Conservation (phyloP, 148 eudicot species). For the Talinum fruticosum region DNA sequence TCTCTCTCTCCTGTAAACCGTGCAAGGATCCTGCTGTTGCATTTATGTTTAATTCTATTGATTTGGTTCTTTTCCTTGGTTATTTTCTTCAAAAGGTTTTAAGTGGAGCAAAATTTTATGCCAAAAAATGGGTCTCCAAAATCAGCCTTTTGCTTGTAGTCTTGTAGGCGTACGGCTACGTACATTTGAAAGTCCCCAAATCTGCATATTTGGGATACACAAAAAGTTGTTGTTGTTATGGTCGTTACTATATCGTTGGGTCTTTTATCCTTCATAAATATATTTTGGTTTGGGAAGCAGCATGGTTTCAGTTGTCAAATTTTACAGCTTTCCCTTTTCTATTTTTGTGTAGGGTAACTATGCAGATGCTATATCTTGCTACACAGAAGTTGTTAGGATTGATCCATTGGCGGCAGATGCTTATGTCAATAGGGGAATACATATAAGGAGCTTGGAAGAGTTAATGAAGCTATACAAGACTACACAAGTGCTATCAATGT, state of each 20-base stretch:
- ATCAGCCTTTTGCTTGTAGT: no score
- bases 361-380: conserved; percentile 87
- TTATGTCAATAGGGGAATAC: conserved; percentile 84
- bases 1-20: neutral
- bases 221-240: no score
- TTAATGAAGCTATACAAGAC: conserved; percentile 93
- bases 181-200: no score
- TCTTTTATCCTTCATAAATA: neutral
- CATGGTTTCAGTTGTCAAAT: neutral
- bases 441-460: conserved; percentile 87
- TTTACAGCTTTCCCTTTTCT: conserved; percentile 12
- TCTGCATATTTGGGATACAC: no score
- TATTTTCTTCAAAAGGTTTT: no score
- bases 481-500: conserved; percentile 70
- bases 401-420: conserved; percentile 94
- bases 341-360: conserved; percentile 62
- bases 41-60: neutral
- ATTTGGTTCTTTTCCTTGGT: no score
- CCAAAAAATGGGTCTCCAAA: no score
- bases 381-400: conserved; percentile 83
- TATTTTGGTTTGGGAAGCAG: neutral
- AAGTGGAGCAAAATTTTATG: no score
- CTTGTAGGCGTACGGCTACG: no score
- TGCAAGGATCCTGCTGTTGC: neutral
- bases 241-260: neutral